Percentiles rank a stretch among this genome's conserved stretches.
Conservation (phyloP, 2,329 filamentous ascomycete species). For the Drechslerella stenobrocha region DNA sequence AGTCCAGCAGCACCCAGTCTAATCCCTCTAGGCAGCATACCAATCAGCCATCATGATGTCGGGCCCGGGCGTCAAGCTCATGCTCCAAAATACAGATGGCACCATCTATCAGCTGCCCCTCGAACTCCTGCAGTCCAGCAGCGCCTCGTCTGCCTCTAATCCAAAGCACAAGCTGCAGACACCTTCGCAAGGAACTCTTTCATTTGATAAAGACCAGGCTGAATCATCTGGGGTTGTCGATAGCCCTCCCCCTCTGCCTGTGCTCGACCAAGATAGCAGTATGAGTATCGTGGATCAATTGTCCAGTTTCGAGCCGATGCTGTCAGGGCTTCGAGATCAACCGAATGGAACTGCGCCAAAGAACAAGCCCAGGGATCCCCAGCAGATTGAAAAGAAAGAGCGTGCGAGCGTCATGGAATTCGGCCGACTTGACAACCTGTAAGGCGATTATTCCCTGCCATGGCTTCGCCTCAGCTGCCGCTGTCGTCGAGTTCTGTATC, state of each 20-base stretch:
- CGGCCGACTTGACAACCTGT: conserved; percentile 69
- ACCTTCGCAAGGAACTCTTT: conserved; percentile 50
- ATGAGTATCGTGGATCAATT: too few species aligned
- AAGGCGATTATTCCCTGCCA: conserved; percentile 54
- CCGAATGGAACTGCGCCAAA: too few species aligned
- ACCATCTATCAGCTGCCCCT: conserved; percentile 15
- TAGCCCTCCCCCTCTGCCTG: neutral
- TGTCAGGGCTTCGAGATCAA: neutral
- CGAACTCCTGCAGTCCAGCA: conserved; percentile 55
- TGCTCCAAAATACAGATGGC: neutral
- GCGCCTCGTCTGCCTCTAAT: neutral
- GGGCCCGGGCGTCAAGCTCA: conserved; percentile 50
- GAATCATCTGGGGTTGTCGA: too few species aligned
- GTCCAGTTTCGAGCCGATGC: neutral
- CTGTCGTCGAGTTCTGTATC: neutral
- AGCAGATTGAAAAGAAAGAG: conserved; percentile 55
- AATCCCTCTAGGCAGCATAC: too few species aligned
- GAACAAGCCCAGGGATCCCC: neutral
- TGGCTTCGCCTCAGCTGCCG: neutral
- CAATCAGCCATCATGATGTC: conserved; percentile 9
- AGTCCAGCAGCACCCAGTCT: too few species aligned
- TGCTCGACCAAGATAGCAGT: too few species aligned
- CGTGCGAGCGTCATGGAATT: conserved; percentile 65
- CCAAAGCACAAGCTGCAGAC: neutral
- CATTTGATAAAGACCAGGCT: too few species aligned